phyloP scores from a whole-genome alignment of 148 eudicot genomes.

The Fallopia convolvulus region DNA sequence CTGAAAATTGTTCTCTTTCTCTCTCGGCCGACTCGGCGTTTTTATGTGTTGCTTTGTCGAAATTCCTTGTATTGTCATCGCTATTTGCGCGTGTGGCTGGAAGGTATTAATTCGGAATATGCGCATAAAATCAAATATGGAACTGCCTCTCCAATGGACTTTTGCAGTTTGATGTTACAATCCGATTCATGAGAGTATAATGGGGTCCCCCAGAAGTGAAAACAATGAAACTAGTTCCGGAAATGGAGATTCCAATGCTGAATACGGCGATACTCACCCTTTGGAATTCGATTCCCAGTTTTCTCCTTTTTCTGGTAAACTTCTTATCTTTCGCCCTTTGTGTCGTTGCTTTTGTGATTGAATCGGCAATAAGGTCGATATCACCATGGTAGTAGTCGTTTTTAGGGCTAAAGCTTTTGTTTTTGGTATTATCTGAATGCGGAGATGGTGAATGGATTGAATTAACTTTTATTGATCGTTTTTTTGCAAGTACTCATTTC shows the following conservation, averaged over 20 bases:
- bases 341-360: not conserved
- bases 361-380: not conserved
- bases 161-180: not conserved
- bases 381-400: not conserved
- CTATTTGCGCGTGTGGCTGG: not conserved
- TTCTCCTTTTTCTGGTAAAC: constrained; percentile 1
- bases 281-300: constrained; percentile 5
- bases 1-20: not conserved
- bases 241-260: not conserved
- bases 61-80: not conserved
- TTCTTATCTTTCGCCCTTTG: not conserved
- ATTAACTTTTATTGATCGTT: not conserved
- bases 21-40: not conserved
- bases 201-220: constrained; percentile 7
- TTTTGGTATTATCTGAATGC: not conserved
- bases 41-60: not conserved
- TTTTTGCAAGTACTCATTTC: not conserved
- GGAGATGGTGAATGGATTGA: not conserved
- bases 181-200: not conserved
- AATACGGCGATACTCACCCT: not conserved
- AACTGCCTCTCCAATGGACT: not conserved
- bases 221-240: not conserved
- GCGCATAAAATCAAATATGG: not conserved
- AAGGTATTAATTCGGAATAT: not conserved
- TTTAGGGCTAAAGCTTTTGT: not conserved